These are phyloP conservation scores for Xerocomus potaroensis DNA, from an alignment of 768 basidiomycete genomes.

Conservation along the genomic window DNA sequence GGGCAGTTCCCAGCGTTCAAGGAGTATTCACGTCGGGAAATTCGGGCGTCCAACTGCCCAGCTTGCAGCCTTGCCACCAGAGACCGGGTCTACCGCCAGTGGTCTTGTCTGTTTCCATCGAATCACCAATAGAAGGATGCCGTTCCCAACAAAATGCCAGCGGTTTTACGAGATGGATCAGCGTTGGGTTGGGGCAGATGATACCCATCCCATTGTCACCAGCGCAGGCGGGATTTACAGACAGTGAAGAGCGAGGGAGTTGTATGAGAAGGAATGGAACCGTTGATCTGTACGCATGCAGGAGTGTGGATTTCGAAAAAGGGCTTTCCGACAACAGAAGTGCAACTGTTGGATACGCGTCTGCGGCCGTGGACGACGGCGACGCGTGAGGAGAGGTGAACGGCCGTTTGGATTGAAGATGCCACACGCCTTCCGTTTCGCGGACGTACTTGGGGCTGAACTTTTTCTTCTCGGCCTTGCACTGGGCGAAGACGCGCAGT, in stretches of 20 bases:
- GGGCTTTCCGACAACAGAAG: conserved; percentile 76
- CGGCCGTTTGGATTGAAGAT: conserved; percentile 25
- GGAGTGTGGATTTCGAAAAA: conserved; percentile 67
- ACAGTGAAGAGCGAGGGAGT: conserved; percentile 45
- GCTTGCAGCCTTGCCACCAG: conserved; percentile 34
- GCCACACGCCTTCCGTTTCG: conserved; percentile 87
- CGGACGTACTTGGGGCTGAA: conserved; percentile 75
- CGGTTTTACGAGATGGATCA: conserved; percentile 17
- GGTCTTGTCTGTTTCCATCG: background rate
- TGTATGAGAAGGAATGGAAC: conserved; percentile 80
- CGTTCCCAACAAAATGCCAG: conserved; percentile 25
- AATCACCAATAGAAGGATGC: background rate
- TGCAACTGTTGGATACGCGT: conserved; percentile 43
- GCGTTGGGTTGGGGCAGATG: conserved; percentile 22
- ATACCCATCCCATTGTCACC: conserved; percentile 2
- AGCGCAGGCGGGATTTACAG: background rate
- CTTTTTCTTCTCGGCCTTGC: conserved; percentile 87
- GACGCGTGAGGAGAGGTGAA: background rate
- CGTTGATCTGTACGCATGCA: conserved; percentile 67
- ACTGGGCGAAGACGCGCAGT: conserved; percentile 78
- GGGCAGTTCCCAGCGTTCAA: background rate
- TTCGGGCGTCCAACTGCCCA: conserved; percentile 20
- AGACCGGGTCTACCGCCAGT: conserved; percentile 35
- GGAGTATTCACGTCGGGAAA: background rate
- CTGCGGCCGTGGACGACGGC: background rate